Percentiles rank a stretch among this genome's conserved stretches.
Evolutionary conservation across 192 early-diverging fungal genomes (phyloP).

Genomic region (Coemansia erecta): DNA sequence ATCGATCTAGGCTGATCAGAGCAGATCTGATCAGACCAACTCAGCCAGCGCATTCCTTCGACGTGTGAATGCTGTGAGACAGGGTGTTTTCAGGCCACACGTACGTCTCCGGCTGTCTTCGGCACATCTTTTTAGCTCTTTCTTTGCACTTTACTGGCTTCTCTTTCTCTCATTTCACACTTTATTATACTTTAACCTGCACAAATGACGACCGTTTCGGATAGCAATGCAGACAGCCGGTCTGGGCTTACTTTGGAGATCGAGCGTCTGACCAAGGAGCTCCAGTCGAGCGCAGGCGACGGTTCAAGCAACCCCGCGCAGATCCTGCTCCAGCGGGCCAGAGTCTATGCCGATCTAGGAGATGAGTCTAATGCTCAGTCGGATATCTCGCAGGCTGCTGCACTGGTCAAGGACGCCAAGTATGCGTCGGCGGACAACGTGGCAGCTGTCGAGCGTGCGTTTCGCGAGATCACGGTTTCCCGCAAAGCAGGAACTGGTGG

Average conservation of each 20-base stretch:
- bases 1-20: too few species aligned
- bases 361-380: slow-evolving; percentile 17
- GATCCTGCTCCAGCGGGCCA: slow-evolving; percentile 32
- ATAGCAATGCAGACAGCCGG: background rate
- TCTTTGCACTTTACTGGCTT: background rate
- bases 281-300: slow-evolving; percentile 13
- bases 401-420: slow-evolving; percentile 23
- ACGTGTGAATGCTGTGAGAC: too few species aligned
- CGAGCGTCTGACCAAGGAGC: slow-evolving; percentile 26
- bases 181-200: background rate
- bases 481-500: background rate
- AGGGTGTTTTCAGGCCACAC: background rate
- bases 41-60: too few species aligned
- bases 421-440: slow-evolving; percentile 14
- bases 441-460: slow-evolving; percentile 32
- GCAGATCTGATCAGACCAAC: too few species aligned
- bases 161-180: slow-evolving; percentile 3
- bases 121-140: background rate
- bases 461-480: slow-evolving; percentile 20
- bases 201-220: slow-evolving; percentile 4
- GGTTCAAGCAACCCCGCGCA: background rate
- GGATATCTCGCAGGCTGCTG: slow-evolving; percentile 36
- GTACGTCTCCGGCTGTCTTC: background rate
- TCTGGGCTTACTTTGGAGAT: slow-evolving; percentile 3
- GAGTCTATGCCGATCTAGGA: slow-evolving; percentile 24